Conservation (phyloP, 2,329 filamentous ascomycete species). For the Hymenoscyphus salicellus region DNA sequence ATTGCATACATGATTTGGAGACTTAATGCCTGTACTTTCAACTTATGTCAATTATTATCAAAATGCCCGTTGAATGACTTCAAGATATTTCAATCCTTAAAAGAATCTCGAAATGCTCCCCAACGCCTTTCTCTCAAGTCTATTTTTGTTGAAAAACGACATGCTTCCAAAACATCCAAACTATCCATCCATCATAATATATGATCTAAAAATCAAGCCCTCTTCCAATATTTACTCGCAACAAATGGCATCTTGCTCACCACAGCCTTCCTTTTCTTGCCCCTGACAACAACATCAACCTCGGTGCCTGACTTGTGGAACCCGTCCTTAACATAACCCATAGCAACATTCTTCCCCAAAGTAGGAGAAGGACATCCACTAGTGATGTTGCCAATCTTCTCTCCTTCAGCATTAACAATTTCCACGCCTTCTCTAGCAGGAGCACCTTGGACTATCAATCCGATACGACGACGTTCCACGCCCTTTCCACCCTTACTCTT, state of each 20-base stretch:
- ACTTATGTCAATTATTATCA: too few relatives aligned
- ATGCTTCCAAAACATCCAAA: not conserved
- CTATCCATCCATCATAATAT: not conserved
- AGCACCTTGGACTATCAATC: constrained; percentile 77
- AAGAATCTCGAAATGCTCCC: not conserved
- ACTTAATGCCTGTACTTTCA: too few relatives aligned
- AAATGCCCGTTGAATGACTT: too few relatives aligned
- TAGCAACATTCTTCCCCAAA: constrained; percentile 86
- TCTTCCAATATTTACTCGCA: constrained; percentile 57
- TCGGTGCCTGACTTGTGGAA: constrained; percentile 68
- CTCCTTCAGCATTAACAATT: constrained; percentile 62
- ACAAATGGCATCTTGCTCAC: constrained; percentile 73
- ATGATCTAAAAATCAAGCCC: constrained; percentile 2
- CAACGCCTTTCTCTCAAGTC: not conserved
- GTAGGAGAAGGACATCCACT: constrained; percentile 88
- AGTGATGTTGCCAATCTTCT: constrained; percentile 76
- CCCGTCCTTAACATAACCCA: constrained; percentile 74
- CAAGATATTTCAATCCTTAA: not conserved
- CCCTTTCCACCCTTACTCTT: constrained; percentile 70
- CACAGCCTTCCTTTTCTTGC: constrained; percentile 62
- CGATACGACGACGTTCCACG: constrained; percentile 71
- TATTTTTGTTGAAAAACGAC: constrained; percentile 1
- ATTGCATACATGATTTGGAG: too few relatives aligned
- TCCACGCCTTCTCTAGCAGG: constrained; percentile 87
- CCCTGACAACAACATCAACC: constrained; percentile 61